Percentiles rank a stretch among this genome's conserved stretches.
Evolutionary conservation across 2,329 filamentous ascomycete genomes (phyloP).

Genomic region (Juglanconis juglandina): DNA sequence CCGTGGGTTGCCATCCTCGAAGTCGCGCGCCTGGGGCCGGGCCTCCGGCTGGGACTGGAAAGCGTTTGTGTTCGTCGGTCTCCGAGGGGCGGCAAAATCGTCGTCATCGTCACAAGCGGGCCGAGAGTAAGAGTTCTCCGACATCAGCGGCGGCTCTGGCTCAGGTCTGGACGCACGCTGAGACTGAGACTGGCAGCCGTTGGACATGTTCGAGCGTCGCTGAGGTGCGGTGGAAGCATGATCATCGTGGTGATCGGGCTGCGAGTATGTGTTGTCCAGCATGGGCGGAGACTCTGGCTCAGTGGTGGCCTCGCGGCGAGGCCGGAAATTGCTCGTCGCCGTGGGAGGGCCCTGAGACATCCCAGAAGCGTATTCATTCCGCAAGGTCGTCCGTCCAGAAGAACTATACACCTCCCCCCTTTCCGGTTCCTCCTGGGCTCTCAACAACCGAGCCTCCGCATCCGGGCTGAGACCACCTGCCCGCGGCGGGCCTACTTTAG

Average conservation of each 20-base stretch:
- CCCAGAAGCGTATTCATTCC: not conserved
- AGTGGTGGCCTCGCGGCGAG: not conserved
- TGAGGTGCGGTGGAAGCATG: too few relatives aligned
- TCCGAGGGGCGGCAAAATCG: not conserved
- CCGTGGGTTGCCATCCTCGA: not conserved
- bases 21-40: not conserved
- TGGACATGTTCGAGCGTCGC: too few relatives aligned
- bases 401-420: not conserved
- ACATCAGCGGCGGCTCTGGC: not conserved
- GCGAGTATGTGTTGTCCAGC: not conserved
- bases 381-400: not conserved
- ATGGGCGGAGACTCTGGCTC: not conserved
- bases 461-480: not conserved
- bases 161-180: not conserved
- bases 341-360: not conserved
- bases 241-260: too few relatives aligned
- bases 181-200: not conserved
- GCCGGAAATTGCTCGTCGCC: not conserved
- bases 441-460: not conserved
- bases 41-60: not conserved
- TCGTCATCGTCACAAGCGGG: not conserved
- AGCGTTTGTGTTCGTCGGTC: not conserved
- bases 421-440: not conserved
- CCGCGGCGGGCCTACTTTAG: too few relatives aligned
- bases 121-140: not conserved